Conservation (phyloP, 257 asterid species). For the Solanum piurae region DNA sequence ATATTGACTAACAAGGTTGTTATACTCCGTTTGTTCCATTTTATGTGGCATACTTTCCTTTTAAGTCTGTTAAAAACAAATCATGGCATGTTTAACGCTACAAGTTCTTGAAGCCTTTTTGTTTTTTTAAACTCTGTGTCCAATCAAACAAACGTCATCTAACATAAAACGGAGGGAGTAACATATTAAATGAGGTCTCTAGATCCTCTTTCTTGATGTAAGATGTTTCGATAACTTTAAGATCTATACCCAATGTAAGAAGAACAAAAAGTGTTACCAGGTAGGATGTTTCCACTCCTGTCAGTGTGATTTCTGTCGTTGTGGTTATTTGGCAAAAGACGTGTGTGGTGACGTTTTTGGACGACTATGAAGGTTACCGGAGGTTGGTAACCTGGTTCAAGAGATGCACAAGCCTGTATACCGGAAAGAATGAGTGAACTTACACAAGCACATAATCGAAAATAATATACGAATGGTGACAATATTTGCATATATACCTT, state of each 20-base stretch:
- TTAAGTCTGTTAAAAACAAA: neutral
- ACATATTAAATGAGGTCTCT: neutral
- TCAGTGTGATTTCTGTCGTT: conserved; percentile 78
- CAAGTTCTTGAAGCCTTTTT: neutral
- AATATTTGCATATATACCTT: conserved; percentile 29
- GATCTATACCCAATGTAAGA: neutral
- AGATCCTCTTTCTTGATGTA: neutral
- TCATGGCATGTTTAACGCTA: neutral
- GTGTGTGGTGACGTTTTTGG: conserved; percentile 90
- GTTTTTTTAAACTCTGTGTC: neutral
- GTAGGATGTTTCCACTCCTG: conserved; percentile 84
- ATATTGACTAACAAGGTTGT: neutral
- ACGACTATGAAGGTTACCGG: conserved; percentile 94
- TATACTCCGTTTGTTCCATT: neutral
- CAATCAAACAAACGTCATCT: neutral
- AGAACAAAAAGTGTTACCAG: conserved; percentile 32
- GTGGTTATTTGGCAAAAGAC: conserved; percentile 83
- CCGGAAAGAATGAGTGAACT: neutral
- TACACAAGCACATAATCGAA: neutral
- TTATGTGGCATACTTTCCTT: neutral
- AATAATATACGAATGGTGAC: neutral
- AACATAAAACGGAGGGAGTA: neutral
- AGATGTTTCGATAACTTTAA: neutral
- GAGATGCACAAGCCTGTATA: conserved; percentile 85
- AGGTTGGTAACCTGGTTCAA: conserved; percentile 97